Evolutionary conservation across 352 stramenopile species (phyloP).

Genomic region (Globisporangium cystogenes): DNA sequence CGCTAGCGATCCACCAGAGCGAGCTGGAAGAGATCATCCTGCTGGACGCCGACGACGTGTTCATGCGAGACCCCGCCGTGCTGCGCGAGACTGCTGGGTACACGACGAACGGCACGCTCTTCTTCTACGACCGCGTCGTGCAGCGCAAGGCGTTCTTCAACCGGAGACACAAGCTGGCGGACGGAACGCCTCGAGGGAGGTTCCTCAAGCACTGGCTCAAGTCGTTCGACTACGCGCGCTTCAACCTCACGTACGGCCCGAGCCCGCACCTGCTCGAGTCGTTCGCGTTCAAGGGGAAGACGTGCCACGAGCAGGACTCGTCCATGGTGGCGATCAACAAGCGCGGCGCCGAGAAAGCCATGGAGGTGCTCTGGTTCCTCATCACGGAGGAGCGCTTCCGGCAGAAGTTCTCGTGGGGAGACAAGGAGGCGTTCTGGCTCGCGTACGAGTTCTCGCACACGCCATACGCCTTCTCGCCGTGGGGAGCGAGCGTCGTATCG

Average conservation of each 20-base stretch:
- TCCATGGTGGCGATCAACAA: conserved; percentile 54
- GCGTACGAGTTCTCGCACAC: conserved; percentile 39
- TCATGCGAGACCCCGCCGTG: conserved; percentile 32
- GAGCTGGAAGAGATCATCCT: conserved; percentile 40
- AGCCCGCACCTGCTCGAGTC: conserved; percentile 35
- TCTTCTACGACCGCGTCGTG: conserved; percentile 61
- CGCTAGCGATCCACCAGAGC: conserved; percentile 47
- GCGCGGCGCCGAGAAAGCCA: conserved; percentile 20
- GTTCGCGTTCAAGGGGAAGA: conserved; percentile 34
- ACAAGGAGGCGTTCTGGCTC: conserved; percentile 71
- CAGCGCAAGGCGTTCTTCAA: conserved; percentile 14
- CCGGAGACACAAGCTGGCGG: conserved; percentile 10
- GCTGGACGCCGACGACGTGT: conserved; percentile 49
- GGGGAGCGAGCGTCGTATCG: conserved; percentile 36
- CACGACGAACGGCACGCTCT: conserved; percentile 37
- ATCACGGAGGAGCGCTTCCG: conserved; percentile 35
- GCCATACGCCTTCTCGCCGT: conserved; percentile 56
- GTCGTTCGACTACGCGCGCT: conserved; percentile 40
- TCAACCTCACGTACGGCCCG: conserved; percentile 22
- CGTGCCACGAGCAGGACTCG: conserved; percentile 60
- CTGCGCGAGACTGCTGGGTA: conserved; percentile 33
- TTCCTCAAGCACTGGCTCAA: conserved; percentile 33
- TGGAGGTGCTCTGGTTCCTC: conserved; percentile 38
- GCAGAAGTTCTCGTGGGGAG: conserved; percentile 45
- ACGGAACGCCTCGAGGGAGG: conserved; percentile 18